These are phyloP conservation scores for Begonia masoniana DNA, from an alignment of 306 rosid species.

Conservation along the genomic window DNA sequence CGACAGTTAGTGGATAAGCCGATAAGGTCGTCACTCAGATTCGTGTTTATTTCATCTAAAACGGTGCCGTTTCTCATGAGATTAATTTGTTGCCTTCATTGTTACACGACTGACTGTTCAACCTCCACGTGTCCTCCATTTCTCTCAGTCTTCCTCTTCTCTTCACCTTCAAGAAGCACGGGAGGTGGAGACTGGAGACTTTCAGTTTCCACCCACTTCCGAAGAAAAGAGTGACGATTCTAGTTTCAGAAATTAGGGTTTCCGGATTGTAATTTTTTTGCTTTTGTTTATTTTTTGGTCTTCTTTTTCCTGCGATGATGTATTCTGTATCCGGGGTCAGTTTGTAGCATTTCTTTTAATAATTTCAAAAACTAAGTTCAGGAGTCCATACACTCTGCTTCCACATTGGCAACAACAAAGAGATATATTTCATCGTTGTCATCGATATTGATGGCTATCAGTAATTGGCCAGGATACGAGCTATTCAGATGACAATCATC, in stretches of 20 bases:
- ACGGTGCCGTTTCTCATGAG: not conserved
- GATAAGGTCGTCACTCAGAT: constrained; percentile 14
- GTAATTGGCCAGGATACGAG: no score
- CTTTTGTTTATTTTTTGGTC: not conserved
- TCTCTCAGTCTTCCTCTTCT: constrained; percentile 15
- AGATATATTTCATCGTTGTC: no score
- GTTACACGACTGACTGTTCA: constrained; percentile 1
- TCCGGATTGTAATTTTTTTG: not conserved
- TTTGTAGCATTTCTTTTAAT: no score
- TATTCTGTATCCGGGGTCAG: no score
- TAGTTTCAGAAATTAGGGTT: constrained; percentile 15
- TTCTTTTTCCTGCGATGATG: constrained; percentile 28
- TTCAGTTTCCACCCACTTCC: constrained; percentile 2
- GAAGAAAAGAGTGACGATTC: constrained; percentile 11
- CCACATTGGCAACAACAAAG: no score
- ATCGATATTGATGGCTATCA: no score
- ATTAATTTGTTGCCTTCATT: not conserved
- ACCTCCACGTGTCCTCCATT: constrained; percentile 45
- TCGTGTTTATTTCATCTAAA: not conserved
- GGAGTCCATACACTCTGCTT: no score
- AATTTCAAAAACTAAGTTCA: no score
- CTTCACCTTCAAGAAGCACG: constrained; percentile 50
- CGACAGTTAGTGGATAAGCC: constrained; percentile 11
- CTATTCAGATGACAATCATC: no score
- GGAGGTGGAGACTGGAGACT: constrained; percentile 26